Evolutionary conservation across 352 stramenopile species (phyloP).

Genomic region (Phytophthora capsici): DNA sequence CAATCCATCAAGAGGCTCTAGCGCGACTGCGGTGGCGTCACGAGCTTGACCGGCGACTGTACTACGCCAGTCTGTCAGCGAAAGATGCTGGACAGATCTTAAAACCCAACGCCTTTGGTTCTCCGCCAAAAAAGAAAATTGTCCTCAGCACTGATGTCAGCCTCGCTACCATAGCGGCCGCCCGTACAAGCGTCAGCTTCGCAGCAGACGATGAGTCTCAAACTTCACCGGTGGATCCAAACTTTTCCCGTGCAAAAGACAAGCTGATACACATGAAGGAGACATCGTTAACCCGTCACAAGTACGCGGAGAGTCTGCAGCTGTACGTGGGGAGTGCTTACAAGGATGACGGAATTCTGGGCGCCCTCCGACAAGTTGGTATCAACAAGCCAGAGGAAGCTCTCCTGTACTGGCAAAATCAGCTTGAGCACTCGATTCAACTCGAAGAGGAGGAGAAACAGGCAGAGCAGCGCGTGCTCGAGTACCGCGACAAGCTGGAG

Average conservation of each 20-base stretch:
- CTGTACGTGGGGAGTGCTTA: slow-evolving; percentile 75
- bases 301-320: slow-evolving; percentile 67
- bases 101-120: not conserved
- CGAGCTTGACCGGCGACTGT: slow-evolving; percentile 66
- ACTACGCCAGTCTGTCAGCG: slow-evolving; percentile 35
- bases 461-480: slow-evolving; percentile 63
- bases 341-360: slow-evolving; percentile 78
- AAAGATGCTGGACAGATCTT: slow-evolving; percentile 14
- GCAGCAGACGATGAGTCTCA: slow-evolving; percentile 14
- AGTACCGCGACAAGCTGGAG: slow-evolving; percentile 67
- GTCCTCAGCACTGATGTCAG: not conserved
- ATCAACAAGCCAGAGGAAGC: slow-evolving; percentile 82
- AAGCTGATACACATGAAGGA: slow-evolving; percentile 83
- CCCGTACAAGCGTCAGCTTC: slow-evolving; percentile 3
- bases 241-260: slow-evolving; percentile 70
- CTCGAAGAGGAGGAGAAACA: slow-evolving; percentile 68
- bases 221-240: slow-evolving; percentile 36
- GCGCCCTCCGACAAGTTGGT: slow-evolving; percentile 72
- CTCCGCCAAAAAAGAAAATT: slow-evolving; percentile 20
- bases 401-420: slow-evolving; percentile 80
- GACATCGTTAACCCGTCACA: slow-evolving; percentile 57
- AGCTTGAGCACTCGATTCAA: slow-evolving; percentile 74
- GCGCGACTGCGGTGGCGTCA: slow-evolving; percentile 71
- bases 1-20: slow-evolving; percentile 71
- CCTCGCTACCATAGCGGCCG: not conserved